phyloP scores from a whole-genome alignment of 495 filamentous ascomycete genomes.

The Stereocaulon alpinum region DNA sequence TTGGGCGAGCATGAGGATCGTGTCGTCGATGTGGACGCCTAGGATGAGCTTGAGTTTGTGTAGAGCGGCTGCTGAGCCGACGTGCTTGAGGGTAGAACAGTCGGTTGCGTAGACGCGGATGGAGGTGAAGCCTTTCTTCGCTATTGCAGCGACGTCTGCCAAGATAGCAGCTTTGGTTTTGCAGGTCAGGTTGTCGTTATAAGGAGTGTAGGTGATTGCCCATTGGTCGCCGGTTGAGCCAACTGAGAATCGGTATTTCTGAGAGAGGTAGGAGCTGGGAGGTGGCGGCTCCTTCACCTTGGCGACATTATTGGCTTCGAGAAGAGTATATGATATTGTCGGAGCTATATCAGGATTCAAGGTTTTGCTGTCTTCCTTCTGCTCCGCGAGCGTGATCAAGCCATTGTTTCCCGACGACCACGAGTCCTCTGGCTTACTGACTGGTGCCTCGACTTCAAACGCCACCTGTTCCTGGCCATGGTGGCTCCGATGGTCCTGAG shows the following conservation, averaged over 20 bases:
- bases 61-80: slow-evolving; percentile 52
- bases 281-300: slow-evolving; percentile 18
- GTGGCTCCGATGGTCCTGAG: slow-evolving; percentile 11
- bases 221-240: slow-evolving; percentile 41
- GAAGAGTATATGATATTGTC: neutral
- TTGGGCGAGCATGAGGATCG: slow-evolving; percentile 42
- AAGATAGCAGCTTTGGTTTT: slow-evolving; percentile 51
- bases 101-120: slow-evolving; percentile 89
- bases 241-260: slow-evolving; percentile 24
- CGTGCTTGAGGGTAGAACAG: slow-evolving; percentile 67
- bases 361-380: neutral
- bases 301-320: neutral
- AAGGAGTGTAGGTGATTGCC: slow-evolving; percentile 92
- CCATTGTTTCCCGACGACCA: neutral
- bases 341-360: neutral
- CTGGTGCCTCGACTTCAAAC: neutral
- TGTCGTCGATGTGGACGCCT: slow-evolving; percentile 68
- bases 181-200: slow-evolving; percentile 51
- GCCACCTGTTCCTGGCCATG: neutral
- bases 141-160: slow-evolving; percentile 58
- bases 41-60: slow-evolving; percentile 67
- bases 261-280: slow-evolving; percentile 31
- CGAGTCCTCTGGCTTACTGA: neutral
- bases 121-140: slow-evolving; percentile 61
- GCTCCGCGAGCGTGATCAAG: neutral